A percentile compares a stretch with the other conserved stretches of the same genome.
These are phyloP conservation scores for Phaeoacremonium minimum DNA, from an alignment of 2,329 filamentous ascomycete genomes.

Conservation along the genomic window DNA sequence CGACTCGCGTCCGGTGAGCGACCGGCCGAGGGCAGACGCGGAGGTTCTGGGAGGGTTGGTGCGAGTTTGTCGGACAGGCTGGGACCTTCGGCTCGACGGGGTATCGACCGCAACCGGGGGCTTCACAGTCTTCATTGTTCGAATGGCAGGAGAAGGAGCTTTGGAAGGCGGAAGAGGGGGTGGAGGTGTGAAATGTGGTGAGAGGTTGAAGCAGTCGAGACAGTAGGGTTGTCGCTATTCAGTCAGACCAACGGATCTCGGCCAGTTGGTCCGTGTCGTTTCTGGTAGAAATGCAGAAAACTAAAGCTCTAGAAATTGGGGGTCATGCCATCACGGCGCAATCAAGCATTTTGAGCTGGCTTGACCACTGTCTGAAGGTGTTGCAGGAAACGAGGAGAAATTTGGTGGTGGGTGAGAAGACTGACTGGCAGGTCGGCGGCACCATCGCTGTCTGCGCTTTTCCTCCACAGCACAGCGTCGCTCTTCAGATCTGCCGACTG, in stretches of 20 bases:
- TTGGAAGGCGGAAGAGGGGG: slow-evolving; percentile 5
- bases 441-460: not conserved
- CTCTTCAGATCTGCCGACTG: no score
- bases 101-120: slow-evolving; percentile 32
- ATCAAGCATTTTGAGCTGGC: no score
- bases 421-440: not conserved
- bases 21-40: slow-evolving; percentile 39
- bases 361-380: not conserved
- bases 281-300: no score
- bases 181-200: slow-evolving; percentile 13
- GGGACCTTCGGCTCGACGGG: slow-evolving; percentile 52
- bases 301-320: no score
- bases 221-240: no score
- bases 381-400: not conserved
- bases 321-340: no score
- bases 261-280: no score
- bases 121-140: slow-evolving; percentile 56
- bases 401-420: not conserved
- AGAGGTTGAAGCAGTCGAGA: not conserved
- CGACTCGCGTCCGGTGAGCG: slow-evolving; percentile 37
- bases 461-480: no score
- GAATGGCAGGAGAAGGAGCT: slow-evolving; percentile 6
- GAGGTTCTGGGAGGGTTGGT: slow-evolving; percentile 58
- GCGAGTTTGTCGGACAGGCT: slow-evolving; percentile 61
- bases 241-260: no score